Conservation (phyloP, 2,329 filamentous ascomycete genomes). For the Diaporthe sp. region DNA sequence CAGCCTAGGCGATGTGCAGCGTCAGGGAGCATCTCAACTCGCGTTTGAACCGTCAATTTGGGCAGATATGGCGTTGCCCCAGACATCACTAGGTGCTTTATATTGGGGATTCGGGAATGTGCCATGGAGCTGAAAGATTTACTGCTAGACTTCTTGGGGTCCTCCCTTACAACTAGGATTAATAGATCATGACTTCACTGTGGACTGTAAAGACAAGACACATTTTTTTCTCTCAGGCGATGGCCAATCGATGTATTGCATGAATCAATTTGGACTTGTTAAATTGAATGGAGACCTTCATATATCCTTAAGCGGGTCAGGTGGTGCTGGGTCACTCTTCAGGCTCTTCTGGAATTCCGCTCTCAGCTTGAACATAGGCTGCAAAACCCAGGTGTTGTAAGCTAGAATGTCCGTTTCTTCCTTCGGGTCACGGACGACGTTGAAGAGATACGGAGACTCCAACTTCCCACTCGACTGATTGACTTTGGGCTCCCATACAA, state of each 20-base stretch:
- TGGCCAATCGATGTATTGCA: no score
- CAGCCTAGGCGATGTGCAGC: neutral
- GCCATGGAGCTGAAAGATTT: no score
- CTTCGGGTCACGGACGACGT: slow-evolving; percentile 48
- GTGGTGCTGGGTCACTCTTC: slow-evolving; percentile 47
- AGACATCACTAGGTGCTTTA: no score
- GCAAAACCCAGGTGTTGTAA: slow-evolving; percentile 50
- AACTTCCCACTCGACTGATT: slow-evolving; percentile 49
- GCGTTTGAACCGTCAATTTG: no score
- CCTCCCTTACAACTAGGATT: no score
- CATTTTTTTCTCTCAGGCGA: no score
- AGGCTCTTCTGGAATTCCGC: slow-evolving; percentile 47
- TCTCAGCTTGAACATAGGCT: slow-evolving; percentile 47
- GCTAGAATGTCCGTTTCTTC: slow-evolving; percentile 49
- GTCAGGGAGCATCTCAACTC: no score
- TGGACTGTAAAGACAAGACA: no score
- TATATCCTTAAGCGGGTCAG: slow-evolving; percentile 47
- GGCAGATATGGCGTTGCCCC: no score
- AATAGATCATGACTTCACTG: no score
- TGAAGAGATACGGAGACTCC: slow-evolving; percentile 51
- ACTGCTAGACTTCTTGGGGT: no score
- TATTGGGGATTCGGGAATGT: no score
- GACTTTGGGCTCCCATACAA: slow-evolving; percentile 52
- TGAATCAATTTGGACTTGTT: neutral
- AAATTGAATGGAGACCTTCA: neutral